Percentiles rank a stretch among this genome's conserved stretches.
phyloP scores from a whole-genome alignment of 495 filamentous ascomycete species.

The Hypomontagnella monticulosa region DNA sequence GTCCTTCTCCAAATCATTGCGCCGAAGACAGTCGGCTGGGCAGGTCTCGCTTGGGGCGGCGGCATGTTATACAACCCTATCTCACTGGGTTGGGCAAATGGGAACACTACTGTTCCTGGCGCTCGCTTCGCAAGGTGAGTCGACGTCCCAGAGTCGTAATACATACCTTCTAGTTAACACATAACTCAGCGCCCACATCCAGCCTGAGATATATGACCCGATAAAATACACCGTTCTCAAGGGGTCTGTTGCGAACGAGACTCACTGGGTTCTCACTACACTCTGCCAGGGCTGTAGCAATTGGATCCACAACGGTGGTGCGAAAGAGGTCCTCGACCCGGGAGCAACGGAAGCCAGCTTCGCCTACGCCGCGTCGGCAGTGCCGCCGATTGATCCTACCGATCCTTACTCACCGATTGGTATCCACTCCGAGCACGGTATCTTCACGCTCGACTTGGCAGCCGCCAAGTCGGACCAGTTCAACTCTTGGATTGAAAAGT shows the following conservation, averaged over 20 bases:
- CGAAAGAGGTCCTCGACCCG: conserved; percentile 47
- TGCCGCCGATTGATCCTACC: conserved; percentile 46
- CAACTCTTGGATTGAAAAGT: conserved; percentile 41
- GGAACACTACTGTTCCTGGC: conserved; percentile 49
- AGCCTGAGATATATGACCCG: conserved; percentile 52
- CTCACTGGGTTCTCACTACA: conserved; percentile 60
- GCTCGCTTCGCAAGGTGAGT: conserved; percentile 59
- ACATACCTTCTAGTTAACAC: conserved; percentile 23
- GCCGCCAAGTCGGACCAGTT: conserved; percentile 53
- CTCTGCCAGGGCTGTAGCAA: conserved; percentile 57
- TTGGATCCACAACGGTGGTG: conserved; percentile 44
- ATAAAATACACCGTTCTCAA: conserved; percentile 56
- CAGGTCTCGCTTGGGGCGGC: conserved; percentile 59
- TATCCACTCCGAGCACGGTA: conserved; percentile 53
- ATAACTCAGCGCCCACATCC: conserved; percentile 45
- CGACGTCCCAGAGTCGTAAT: neutral
- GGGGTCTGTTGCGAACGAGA: conserved; percentile 54
- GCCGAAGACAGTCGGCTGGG: conserved; percentile 55
- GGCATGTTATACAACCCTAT: conserved; percentile 62
- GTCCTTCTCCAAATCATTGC: conserved; percentile 59
- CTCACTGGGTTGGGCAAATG: conserved; percentile 58
- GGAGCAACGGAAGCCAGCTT: conserved; percentile 49
- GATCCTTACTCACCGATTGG: conserved; percentile 49
- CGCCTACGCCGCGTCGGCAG: conserved; percentile 51
- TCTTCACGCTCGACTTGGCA: conserved; percentile 50